phyloP scores from a whole-genome alignment of 345 rosid genomes.

The Dipteronia dyeriana region DNA sequence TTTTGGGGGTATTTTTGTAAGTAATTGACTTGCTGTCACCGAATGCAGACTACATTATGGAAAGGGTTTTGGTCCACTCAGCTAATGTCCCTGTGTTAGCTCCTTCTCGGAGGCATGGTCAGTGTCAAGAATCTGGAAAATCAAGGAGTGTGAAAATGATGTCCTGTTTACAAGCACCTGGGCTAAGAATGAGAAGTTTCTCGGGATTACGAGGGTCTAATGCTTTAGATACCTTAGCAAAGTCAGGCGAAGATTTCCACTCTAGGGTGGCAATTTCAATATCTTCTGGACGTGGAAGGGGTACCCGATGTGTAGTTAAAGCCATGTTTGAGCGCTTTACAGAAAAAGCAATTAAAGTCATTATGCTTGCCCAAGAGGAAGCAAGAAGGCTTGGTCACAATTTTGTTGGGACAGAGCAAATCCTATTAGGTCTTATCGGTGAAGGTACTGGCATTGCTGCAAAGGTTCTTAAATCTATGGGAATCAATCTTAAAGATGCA shows the following conservation, averaged over 20 bases:
- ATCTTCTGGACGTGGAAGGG: constrained; percentile 47
- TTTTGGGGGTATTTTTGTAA: background rate
- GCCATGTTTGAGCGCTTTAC: constrained; percentile 98
- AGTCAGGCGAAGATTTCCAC: constrained; percentile 45
- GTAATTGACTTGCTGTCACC: constrained; percentile 13
- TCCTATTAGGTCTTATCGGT: constrained; percentile 83
- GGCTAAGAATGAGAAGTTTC: constrained; percentile 49
- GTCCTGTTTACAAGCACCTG: constrained; percentile 35
- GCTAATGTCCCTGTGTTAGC: constrained; percentile 45
- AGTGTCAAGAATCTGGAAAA: constrained; percentile 46
- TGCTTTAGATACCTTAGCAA: constrained; percentile 42
- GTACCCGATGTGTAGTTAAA: constrained; percentile 48
- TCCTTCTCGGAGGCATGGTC: constrained; percentile 40
- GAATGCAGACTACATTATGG: constrained; percentile 66
- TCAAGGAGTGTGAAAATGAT: constrained; percentile 50
- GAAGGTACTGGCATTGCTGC: constrained; percentile 99
- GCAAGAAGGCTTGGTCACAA: constrained; percentile 95
- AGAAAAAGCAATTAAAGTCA: constrained; percentile 93
- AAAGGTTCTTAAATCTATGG: constrained; percentile 94
- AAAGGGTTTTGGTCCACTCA: constrained; percentile 62
- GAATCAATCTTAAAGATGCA: constrained; percentile 91
- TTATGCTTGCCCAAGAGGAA: constrained; percentile 97
- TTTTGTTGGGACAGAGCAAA: constrained; percentile 97
- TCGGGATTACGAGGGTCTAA: constrained; percentile 59
- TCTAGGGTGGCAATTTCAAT: constrained; percentile 40